These are phyloP conservation scores for Leccinum disarticulatum DNA, from an alignment of 768 basidiomycete genomes.

Conservation along the genomic window DNA sequence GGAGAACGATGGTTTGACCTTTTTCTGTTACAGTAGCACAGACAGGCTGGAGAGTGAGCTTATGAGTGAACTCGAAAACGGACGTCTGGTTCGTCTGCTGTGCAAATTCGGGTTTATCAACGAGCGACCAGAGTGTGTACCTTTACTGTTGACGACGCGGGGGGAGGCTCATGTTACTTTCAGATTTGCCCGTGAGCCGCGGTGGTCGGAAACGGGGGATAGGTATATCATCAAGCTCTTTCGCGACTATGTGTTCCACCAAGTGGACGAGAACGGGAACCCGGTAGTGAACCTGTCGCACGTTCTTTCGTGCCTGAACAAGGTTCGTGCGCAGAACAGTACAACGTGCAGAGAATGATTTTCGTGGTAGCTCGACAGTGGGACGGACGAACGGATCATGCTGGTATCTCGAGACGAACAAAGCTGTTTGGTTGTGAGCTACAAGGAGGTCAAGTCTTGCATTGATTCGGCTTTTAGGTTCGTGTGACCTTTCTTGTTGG, in stretches of 20 bases:
- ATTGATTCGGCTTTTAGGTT: constrained; percentile 83
- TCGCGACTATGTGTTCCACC: constrained; percentile 97
- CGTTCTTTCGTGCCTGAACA: constrained; percentile 91
- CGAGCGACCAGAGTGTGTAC: constrained; percentile 92
- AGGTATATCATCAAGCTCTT: constrained; percentile 98
- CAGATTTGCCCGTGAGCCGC: constrained; percentile 91
- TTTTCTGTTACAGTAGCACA: constrained; percentile 52
- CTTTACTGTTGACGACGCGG: not conserved
- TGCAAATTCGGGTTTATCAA: constrained; percentile 98
- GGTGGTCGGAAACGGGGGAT: constrained; percentile 99
- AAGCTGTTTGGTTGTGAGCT: constrained; percentile 91
- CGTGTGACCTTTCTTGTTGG: constrained; percentile 21
- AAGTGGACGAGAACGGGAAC: constrained; percentile 86
- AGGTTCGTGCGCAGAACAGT: constrained; percentile 48
- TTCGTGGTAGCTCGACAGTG: constrained; percentile 74
- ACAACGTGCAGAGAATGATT: not conserved
- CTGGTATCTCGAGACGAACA: constrained; percentile 94
- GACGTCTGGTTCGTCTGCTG: constrained; percentile 81
- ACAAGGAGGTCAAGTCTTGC: constrained; percentile 87
- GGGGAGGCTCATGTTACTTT: constrained; percentile 3
- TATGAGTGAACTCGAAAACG: constrained; percentile 90
- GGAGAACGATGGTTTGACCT: not conserved
- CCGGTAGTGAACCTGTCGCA: constrained; percentile 90
- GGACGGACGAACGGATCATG: constrained; percentile 93
- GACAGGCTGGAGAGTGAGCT: constrained; percentile 85